phyloP scores from a whole-genome alignment of 2,329 filamentous ascomycete genomes.

The Knufia fluminis region DNA sequence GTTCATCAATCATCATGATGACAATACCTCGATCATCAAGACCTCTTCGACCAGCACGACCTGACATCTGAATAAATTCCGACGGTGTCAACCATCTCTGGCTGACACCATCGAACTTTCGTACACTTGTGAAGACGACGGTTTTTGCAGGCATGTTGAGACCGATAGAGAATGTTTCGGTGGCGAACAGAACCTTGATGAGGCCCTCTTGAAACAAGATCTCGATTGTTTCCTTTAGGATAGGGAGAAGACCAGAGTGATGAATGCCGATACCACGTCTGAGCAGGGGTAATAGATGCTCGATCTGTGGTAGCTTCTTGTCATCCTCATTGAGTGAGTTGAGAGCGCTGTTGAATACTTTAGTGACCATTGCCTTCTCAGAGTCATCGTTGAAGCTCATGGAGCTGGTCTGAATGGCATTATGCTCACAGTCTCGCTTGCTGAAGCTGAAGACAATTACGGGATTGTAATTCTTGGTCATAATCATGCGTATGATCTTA shows the following conservation, averaged over 20 bases:
- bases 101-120: slow-evolving; percentile 81
- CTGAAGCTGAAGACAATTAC: slow-evolving; percentile 99
- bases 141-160: slow-evolving; percentile 99
- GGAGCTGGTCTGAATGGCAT: slow-evolving; percentile 76
- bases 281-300: slow-evolving; percentile 78
- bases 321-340: slow-evolving; percentile 89
- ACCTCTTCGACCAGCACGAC: slow-evolving; percentile 89
- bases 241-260: slow-evolving; percentile 89
- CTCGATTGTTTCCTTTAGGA: slow-evolving; percentile 96
- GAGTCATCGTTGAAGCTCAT: slow-evolving; percentile 94
- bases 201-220: slow-evolving; percentile 97
- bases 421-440: slow-evolving; percentile 89
- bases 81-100: slow-evolving; percentile 81
- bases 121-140: slow-evolving; percentile 94
- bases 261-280: slow-evolving; percentile 92
- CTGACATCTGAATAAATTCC: slow-evolving; percentile 98
- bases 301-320: slow-evolving; percentile 77
- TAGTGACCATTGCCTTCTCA: slow-evolving; percentile 86
- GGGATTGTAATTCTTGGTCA: slow-evolving; percentile 92
- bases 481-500: slow-evolving; percentile 98
- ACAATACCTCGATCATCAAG: slow-evolving; percentile 96
- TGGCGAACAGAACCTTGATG: slow-evolving; percentile 96
- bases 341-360: slow-evolving; percentile 89
- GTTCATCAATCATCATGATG: slow-evolving; percentile 98
- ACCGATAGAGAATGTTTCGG: slow-evolving; percentile 97